phyloP scores from a whole-genome alignment of 23 red algal species.

The Gracilaria gracilis region DNA sequence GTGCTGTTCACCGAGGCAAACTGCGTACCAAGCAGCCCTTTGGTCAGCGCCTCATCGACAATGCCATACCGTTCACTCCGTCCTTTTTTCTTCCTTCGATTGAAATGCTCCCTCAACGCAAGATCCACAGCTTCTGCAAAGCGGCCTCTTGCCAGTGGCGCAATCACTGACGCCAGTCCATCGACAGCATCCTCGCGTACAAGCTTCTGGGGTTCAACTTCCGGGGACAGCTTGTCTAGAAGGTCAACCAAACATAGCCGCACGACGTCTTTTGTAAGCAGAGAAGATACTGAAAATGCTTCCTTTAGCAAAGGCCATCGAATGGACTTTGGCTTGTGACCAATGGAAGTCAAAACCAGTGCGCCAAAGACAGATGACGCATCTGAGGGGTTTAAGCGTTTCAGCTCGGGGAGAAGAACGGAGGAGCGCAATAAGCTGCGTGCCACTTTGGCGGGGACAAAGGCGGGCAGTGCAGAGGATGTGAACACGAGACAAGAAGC shows the following conservation, averaged over 20 bases:
- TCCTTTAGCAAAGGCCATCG: not conserved
- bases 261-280: not conserved
- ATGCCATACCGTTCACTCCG: not conserved
- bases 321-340: not conserved
- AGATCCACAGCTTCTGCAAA: conserved; percentile 44
- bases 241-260: conserved; percentile 1
- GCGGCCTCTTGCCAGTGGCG: conserved; percentile 29
- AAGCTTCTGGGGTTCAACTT: not conserved
- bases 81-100: conserved; percentile 26
- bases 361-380: not conserved
- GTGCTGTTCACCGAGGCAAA: not conserved
- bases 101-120: conserved; percentile 59
- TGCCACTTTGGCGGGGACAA: not conserved
- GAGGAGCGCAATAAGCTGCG: not conserved
- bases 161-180: conserved; percentile 8
- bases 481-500: conserved; percentile 13
- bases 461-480: not conserved
- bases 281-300: not conserved
- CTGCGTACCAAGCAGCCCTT: conserved; percentile 50
- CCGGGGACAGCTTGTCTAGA: not conserved
- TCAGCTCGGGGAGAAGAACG: not conserved
- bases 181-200: not conserved
- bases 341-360: not conserved
- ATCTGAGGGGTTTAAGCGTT: not conserved
- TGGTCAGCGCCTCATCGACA: conserved; percentile 45